phyloP scores from a whole-genome alignment of 1,139 yeast species.

The Meyerozyma elateridarum region DNA sequence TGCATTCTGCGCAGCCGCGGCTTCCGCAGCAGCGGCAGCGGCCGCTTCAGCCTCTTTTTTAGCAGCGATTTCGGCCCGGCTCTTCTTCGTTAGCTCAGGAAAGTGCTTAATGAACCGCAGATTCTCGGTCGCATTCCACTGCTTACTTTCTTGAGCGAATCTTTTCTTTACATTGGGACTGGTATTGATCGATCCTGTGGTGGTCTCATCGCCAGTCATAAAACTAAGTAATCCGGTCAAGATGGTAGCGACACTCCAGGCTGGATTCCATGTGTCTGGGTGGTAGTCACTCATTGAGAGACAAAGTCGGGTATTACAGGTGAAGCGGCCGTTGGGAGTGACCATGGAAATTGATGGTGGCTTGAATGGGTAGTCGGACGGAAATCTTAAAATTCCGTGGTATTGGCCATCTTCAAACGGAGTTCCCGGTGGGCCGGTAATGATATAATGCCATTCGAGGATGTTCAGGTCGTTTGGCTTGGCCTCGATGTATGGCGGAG shows the following conservation, averaged over 20 bases:
- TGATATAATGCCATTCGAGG: constrained; percentile 66
- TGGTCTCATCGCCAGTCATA: constrained; percentile 57
- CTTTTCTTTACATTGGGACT: constrained; percentile 33
- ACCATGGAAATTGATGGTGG: constrained; percentile 90
- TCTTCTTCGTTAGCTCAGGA: constrained; percentile 59
- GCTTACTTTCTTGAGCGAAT: constrained; percentile 49
- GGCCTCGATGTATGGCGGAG: constrained; percentile 81
- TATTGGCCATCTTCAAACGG: constrained; percentile 86
- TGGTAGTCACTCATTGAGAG: constrained; percentile 89
- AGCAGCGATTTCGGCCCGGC: constrained; percentile 27
- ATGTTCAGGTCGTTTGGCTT: constrained; percentile 72
- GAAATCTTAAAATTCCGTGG: constrained; percentile 82
- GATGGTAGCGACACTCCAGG: constrained; percentile 89
- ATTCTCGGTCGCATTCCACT: constrained; percentile 59
- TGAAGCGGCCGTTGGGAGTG: constrained; percentile 82
- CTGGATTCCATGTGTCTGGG: constrained; percentile 93
- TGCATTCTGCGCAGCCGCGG: constrained; percentile 8
- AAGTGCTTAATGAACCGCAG: constrained; percentile 57
- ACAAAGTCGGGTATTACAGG: constrained; percentile 75
- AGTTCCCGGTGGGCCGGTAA: constrained; percentile 82
- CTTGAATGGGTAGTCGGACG: constrained; percentile 83
- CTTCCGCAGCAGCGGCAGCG: constrained; percentile 10
- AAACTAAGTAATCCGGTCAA: constrained; percentile 80
- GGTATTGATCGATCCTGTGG: constrained; percentile 38
- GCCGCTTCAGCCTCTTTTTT: constrained; percentile 9